Percentiles rank a stretch among this genome's conserved stretches.
phyloP scores from a whole-genome alignment of 208 protist species.

The Leishmania lainsoni region DNA sequence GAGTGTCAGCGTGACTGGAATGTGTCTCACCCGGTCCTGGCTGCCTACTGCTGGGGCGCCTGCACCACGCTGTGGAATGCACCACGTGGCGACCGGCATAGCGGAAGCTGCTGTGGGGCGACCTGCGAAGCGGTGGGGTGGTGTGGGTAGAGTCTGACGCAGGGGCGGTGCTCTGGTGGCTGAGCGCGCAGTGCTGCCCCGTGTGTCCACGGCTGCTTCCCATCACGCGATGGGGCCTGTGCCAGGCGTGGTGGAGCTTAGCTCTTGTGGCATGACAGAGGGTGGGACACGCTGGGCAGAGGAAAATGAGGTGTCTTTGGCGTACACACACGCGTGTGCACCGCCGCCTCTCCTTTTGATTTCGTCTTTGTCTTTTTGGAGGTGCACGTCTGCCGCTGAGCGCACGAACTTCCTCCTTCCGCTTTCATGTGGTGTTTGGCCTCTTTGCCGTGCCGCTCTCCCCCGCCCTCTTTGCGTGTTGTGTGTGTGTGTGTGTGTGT shows the following conservation, averaged over 20 bases:
- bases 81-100: background rate
- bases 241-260: background rate
- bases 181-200: background rate
- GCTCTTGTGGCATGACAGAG: no score
- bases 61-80: no score
- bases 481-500: background rate
- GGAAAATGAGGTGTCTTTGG: background rate
- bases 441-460: background rate
- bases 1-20: background rate
- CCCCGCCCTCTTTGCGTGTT: background rate
- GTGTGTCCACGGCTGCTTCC: background rate
- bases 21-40: background rate
- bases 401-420: background rate
- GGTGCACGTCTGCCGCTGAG: background rate
- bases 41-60: background rate
- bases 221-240: background rate
- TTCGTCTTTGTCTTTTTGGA: background rate
- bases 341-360: no score
- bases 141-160: background rate
- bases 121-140: background rate
- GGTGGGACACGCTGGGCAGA: no score
- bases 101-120: background rate
- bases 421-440: background rate
- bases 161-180: background rate
- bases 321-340: background rate